Conservation (phyloP, 495 filamentous ascomycete species). For the Bombardia bombarda region DNA sequence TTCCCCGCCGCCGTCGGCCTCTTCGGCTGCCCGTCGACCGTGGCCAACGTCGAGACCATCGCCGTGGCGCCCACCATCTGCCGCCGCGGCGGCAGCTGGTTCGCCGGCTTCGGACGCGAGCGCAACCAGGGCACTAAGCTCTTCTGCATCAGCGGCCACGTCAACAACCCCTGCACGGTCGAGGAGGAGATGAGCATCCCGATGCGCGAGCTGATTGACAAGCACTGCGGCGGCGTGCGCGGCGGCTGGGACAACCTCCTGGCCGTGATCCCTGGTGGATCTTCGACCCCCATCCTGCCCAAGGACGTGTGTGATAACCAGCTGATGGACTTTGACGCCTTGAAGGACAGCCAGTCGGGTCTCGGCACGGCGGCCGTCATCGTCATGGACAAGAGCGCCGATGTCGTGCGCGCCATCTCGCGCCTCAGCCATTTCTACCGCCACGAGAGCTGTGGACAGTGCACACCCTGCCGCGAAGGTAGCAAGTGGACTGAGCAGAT, state of each 20-base stretch:
- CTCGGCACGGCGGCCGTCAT: slow-evolving; percentile 97
- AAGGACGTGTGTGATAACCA: slow-evolving; percentile 83
- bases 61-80: slow-evolving; percentile 95
- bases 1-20: slow-evolving; percentile 96
- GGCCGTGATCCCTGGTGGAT: slow-evolving; percentile 92
- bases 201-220: slow-evolving; percentile 88
- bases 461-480: slow-evolving; percentile 95
- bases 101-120: slow-evolving; percentile 85
- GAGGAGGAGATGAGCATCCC: slow-evolving; percentile 99
- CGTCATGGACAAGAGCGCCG: slow-evolving; percentile 96
- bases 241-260: slow-evolving; percentile 97
- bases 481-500: slow-evolving; percentile 98
- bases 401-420: slow-evolving; percentile 88
- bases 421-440: slow-evolving; percentile 94
- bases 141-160: slow-evolving; percentile 96
- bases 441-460: slow-evolving; percentile 97
- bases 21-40: slow-evolving; percentile 95
- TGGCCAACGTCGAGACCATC: slow-evolving; percentile 96
- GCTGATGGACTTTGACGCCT: slow-evolving; percentile 97
- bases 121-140: slow-evolving; percentile 95
- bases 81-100: slow-evolving; percentile 87
- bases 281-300: slow-evolving; percentile 90
- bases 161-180: slow-evolving; percentile 96
- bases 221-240: slow-evolving; percentile 91
- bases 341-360: slow-evolving; percentile 96